Base-by-base conservation (phyloP, 352 stramenopile species). In the Aphanomyces euteiches region DNA sequence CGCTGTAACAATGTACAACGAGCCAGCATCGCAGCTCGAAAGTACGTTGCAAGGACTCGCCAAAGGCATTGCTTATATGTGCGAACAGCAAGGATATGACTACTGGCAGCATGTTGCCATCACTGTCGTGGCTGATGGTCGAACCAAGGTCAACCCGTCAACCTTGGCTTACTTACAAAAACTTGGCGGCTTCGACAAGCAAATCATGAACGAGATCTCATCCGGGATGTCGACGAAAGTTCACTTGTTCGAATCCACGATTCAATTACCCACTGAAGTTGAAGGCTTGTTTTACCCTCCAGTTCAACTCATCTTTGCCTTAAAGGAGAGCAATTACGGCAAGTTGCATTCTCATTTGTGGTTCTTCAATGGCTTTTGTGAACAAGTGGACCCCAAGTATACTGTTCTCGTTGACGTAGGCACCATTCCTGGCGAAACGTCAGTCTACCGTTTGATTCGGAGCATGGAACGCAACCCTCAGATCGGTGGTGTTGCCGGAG, bases 321-420 rank as follows among this genome's bases (percentile, higher is more conserved):
- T 86, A n/a, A 86, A 86, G 47, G 78, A 86, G 70, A 57, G 75
- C 63, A 83, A 81, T 39, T 70, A 66, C 10, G 78, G 79, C 64
- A 81, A 84, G 57, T 71, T 86, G 5, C 74, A 84, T 66, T 84
- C 77, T 17, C 79, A 84, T 50, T 28, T 83, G 17, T 86, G 78
- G 79, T 84, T 84, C 65, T 87, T 84, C 65, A 84, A 78, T 56
- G 79, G 73, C 17, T 87, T 87, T 50, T 76, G 75, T 19, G 78
- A 84, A 61, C 79, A 84, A 65, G 50, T 87, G 3, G 50, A 80
- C 21, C 79, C 79, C 3, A 81, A 66, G 41, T 86, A 87, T 71
- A 83, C 77, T 0, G 74, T 83, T 6, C 61, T 87, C 0, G 66
- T 87, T 38, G 79, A 84, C 17, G 77, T 79, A 2, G 79, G 79